Evolutionary conservation across 2,329 filamentous ascomycete species (phyloP).

Genomic region (Phialophora chinensis): DNA sequence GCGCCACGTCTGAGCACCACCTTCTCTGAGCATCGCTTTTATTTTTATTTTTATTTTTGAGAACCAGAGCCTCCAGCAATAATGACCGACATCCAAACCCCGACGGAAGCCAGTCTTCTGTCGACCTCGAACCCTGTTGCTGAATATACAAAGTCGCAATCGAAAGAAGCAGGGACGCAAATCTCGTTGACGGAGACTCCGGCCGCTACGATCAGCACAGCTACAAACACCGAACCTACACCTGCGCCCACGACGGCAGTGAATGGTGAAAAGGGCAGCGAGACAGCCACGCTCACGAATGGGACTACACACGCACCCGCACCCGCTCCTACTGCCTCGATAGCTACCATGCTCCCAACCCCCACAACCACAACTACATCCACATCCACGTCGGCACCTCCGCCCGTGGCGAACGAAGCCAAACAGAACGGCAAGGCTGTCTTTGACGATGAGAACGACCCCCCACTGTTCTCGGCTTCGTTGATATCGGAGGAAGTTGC

Average conservation of each 20-base stretch:
- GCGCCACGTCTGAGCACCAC: background rate
- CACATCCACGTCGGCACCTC: background rate
- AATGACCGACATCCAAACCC: slow-evolving; percentile 35
- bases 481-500: slow-evolving; percentile 80
- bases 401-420: background rate
- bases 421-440: slow-evolving; percentile 5
- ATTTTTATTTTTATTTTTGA: background rate
- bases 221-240: slow-evolving; percentile 11
- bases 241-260: slow-evolving; percentile 9
- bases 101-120: slow-evolving; percentile 31
- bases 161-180: slow-evolving; percentile 25
- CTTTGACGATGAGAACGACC: slow-evolving; percentile 45
- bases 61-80: background rate
- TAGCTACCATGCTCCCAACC: slow-evolving; percentile 7
- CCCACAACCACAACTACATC: slow-evolving; percentile 5
- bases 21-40: background rate
- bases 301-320: slow-evolving; percentile 10
- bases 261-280: slow-evolving; percentile 10
- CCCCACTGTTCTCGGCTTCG: slow-evolving; percentile 74
- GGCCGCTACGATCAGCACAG: slow-evolving; percentile 14
- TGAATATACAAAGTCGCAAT: slow-evolving; percentile 11
- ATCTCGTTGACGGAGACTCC: slow-evolving; percentile 1
- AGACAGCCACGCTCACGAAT: slow-evolving; percentile 15
- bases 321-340: slow-evolving; percentile 1
- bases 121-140: slow-evolving; percentile 23